Evolutionary conservation across 345 rosid species (phyloP).

Genomic region (Ceriops tagal): DNA sequence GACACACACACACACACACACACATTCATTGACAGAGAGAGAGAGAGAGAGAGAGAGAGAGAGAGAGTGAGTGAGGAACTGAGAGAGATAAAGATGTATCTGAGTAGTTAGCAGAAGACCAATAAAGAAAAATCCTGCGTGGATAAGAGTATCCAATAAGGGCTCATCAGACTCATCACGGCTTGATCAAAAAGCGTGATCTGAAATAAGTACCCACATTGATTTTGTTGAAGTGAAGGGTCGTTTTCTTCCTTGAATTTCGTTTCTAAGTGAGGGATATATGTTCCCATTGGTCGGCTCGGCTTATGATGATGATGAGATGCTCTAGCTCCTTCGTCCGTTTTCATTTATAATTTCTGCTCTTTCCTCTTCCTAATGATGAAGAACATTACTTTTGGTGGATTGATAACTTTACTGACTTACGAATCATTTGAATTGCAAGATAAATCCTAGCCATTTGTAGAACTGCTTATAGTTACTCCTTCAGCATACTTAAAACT

Average conservation of each 20-base stretch:
- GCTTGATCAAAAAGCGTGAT: slow-evolving; percentile 24
- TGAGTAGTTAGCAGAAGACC: slow-evolving; percentile 5
- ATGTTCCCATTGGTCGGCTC: background rate
- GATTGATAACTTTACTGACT: too few species aligned
- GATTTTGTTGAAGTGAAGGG: slow-evolving; percentile 42
- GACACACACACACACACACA: background rate
- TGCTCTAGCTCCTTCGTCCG: too few species aligned
- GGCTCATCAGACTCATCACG: background rate
- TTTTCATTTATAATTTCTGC: too few species aligned
- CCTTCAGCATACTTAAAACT: too few species aligned
- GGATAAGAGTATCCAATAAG: slow-evolving; percentile 1
- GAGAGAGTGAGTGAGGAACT: background rate
- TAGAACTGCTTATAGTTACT: too few species aligned
- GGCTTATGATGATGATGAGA: too few species aligned
- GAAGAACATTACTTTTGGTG: too few species aligned
- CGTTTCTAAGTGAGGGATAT: slow-evolving; percentile 18
- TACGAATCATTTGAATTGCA: too few species aligned
- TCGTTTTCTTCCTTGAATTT: slow-evolving; percentile 52
- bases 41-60: slow-evolving; percentile 5
- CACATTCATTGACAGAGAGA: background rate
- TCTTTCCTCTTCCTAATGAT: too few species aligned
- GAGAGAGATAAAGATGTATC: slow-evolving; percentile 31
- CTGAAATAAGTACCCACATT: slow-evolving; percentile 27
- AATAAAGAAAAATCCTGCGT: background rate
- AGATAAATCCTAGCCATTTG: too few species aligned